Conservation (phyloP, 495 filamentous ascomycete species). For the Opeltia flavorubescens region DNA sequence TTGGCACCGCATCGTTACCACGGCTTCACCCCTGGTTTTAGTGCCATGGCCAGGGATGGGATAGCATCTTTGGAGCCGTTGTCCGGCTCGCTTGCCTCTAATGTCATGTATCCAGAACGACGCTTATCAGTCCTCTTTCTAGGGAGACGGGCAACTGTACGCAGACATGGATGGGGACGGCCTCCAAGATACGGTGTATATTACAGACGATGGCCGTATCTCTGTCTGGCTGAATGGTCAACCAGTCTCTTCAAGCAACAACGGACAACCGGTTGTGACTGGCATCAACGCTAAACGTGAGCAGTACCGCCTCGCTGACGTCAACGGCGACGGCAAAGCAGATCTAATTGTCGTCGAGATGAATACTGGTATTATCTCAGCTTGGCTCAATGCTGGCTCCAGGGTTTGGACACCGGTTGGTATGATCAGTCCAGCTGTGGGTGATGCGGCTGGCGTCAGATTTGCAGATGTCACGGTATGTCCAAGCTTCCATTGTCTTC, state of each 20-base stretch:
- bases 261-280: not conserved
- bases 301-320: not conserved
- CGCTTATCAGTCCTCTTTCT: no score
- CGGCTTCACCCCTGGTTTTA: no score
- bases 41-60: no score
- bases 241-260: not conserved
- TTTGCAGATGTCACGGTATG: conserved; percentile 1
- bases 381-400: not conserved
- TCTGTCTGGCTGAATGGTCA: not conserved
- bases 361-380: not conserved
- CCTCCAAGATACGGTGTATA: not conserved
- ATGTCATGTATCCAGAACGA: no score
- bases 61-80: no score
- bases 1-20: no score
- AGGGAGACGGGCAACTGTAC: no score
- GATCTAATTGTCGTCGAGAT: not conserved
- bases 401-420: not conserved
- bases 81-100: no score
- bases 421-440: not conserved
- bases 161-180: not conserved
- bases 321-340: conserved; percentile 1
- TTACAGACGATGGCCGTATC: not conserved
- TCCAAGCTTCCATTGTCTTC: not conserved
- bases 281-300: not conserved
- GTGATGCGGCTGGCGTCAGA: not conserved